phyloP scores from a whole-genome alignment of 805 yeast genomes.

The Metschnikowia proteae region DNA sequence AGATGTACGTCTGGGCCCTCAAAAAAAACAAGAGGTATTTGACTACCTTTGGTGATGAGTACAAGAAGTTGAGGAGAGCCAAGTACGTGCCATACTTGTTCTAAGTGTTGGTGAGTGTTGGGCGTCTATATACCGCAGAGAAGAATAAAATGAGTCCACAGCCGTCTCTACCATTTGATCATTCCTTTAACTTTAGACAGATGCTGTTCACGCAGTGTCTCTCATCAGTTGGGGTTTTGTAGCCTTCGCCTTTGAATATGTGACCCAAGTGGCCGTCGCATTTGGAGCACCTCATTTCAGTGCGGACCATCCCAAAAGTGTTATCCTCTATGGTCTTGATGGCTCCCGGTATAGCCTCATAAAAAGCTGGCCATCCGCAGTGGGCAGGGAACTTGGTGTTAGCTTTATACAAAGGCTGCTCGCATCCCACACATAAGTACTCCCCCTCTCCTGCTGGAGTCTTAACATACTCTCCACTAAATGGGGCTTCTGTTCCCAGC shows the following conservation, averaged over 20 bases:
- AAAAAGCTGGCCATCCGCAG: constrained; percentile 99
- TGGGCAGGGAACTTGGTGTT: constrained; percentile 81
- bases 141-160: not conserved
- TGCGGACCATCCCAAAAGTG: constrained; percentile 73
- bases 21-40: constrained; percentile 71
- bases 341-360: constrained; percentile 81
- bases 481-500: constrained; percentile 68
- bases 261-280: constrained; percentile 98
- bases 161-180: not conserved
- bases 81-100: constrained; percentile 64
- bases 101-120: not conserved
- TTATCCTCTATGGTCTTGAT: constrained; percentile 58
- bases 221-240: constrained; percentile 78
- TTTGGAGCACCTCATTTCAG: constrained; percentile 80
- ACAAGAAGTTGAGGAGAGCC: constrained; percentile 70
- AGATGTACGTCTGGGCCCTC: constrained; percentile 91
- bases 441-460: constrained; percentile 58
- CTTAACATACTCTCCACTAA: constrained; percentile 55
- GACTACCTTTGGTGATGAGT: constrained; percentile 69
- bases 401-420: constrained; percentile 72
- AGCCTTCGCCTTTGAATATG: constrained; percentile 92
- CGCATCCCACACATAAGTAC: constrained; percentile 85
- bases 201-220: constrained; percentile 94
- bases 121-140: not conserved
- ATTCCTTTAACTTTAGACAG: constrained; percentile 57